A percentile compares a stretch with the other conserved stretches of the same genome.
Conservation (phyloP, 129 eudicot species). For the Helichrysum umbraculigerum region DNA sequence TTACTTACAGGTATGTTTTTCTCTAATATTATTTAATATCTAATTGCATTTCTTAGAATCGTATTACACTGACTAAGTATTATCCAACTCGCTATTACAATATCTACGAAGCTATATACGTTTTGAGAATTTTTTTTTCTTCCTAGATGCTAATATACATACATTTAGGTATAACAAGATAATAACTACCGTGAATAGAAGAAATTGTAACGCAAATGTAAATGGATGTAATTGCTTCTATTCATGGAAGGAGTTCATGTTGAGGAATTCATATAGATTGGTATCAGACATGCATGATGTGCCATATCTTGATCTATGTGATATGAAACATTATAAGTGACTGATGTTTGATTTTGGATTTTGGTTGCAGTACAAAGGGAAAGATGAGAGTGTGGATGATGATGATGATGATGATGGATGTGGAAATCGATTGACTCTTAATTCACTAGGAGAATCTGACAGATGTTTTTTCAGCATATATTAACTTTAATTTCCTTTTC, state of each 20-base stretch:
- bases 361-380: slow-evolving; percentile 38
- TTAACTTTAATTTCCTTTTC: no score
- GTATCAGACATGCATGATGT: not conserved
- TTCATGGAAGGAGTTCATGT: not conserved
- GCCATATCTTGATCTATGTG: not conserved
- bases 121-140: no score
- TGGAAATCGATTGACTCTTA: no score
- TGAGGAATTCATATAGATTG: not conserved
- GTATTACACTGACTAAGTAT: no score
- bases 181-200: no score
- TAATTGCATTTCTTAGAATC: no score
- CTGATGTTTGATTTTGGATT: not conserved
- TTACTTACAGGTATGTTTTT: slow-evolving; percentile 1
- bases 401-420: slow-evolving; percentile 18
- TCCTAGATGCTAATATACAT: no score
- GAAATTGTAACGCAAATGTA: not conserved
- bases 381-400: slow-evolving; percentile 32
- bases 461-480: no score
- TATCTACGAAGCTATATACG: no score
- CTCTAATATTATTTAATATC: not conserved
- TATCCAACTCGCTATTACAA: no score
- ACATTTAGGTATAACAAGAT: no score
- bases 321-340: not conserved
- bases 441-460: no score
- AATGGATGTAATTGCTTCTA: not conserved